These are phyloP conservation scores for Oenanthe javanica DNA, from an alignment of 140 eudicot species.

Conservation along the genomic window DNA sequence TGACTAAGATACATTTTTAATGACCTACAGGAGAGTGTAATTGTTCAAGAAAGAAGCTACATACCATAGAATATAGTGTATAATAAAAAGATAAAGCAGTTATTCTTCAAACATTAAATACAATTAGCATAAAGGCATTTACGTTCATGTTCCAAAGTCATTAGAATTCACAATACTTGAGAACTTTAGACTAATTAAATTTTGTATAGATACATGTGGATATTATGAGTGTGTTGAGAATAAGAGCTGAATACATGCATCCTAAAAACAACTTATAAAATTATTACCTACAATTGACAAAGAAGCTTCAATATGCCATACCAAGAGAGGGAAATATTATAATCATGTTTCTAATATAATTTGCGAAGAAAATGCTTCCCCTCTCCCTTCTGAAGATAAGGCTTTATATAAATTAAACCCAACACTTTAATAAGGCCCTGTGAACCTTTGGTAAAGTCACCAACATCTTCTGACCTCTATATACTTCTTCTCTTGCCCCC, in stretches of 20 bases:
- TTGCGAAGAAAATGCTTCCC: too few relatives aligned
- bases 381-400: too few relatives aligned
- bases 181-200: not conserved
- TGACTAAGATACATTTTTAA: not conserved
- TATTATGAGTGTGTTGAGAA: not conserved
- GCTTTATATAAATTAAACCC: too few relatives aligned
- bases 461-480: too few relatives aligned
- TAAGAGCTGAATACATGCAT: not conserved
- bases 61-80: not conserved
- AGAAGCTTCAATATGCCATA: not conserved
- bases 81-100: not conserved
- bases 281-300: too few relatives aligned
- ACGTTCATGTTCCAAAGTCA: not conserved
- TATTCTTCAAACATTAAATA: not conserved
- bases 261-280: not conserved
- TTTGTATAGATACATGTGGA: not conserved
- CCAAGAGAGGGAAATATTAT: too few relatives aligned
- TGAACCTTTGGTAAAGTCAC: too few relatives aligned
- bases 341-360: too few relatives aligned
- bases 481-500: too few relatives aligned
- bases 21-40: not conserved
- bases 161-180: not conserved
- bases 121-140: not conserved
- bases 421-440: too few relatives aligned
- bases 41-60: not conserved